Conservation (phyloP, 352 stramenopile genomes). For the Phytophthora pseudosyringae region DNA sequence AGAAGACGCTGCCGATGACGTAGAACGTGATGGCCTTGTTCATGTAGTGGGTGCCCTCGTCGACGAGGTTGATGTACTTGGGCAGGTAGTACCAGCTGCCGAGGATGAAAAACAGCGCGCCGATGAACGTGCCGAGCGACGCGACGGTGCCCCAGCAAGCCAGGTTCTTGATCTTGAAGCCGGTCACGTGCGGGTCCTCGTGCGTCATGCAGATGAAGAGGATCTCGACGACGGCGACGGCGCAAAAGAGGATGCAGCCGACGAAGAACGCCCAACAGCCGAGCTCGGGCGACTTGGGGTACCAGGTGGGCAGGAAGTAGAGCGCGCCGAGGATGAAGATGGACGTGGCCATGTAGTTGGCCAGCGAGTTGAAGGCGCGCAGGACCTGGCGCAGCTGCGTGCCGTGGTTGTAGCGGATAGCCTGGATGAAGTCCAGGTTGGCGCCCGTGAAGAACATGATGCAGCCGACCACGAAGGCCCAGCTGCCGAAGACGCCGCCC, state of each 20-base stretch:
- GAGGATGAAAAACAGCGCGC: conserved; percentile 77
- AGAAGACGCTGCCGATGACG: conserved; percentile 76
- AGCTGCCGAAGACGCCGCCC: conserved; percentile 66
- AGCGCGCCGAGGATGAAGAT: conserved; percentile 82
- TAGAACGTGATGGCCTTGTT: conserved; percentile 82
- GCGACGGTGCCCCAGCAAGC: conserved; percentile 58
- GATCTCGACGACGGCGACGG: conserved; percentile 65
- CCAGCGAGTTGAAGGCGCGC: conserved; percentile 63
- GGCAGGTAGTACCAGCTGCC: conserved; percentile 87
- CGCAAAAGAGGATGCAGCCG: conserved; percentile 70
- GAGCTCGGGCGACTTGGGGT: conserved; percentile 65
- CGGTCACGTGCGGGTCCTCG: conserved; percentile 48
- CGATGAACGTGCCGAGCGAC: conserved; percentile 62
- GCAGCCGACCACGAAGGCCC: conserved; percentile 77
- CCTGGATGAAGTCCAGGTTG: conserved; percentile 79
- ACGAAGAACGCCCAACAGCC: conserved; percentile 82
- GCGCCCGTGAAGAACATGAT: conserved; percentile 70
- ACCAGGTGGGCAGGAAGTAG: conserved; percentile 83
- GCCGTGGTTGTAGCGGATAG: conserved; percentile 64
- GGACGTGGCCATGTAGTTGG: conserved; percentile 70
- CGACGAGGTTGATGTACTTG: conserved; percentile 67
- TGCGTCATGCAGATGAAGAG: conserved; percentile 71
- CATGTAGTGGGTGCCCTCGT: conserved; percentile 69
- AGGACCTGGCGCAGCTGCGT: conserved; percentile 55
- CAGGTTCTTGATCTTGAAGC: conserved; percentile 64